Evolutionary conservation across 163 green algal species (phyloP).

Genomic region (Scenedesmus sp.): DNA sequence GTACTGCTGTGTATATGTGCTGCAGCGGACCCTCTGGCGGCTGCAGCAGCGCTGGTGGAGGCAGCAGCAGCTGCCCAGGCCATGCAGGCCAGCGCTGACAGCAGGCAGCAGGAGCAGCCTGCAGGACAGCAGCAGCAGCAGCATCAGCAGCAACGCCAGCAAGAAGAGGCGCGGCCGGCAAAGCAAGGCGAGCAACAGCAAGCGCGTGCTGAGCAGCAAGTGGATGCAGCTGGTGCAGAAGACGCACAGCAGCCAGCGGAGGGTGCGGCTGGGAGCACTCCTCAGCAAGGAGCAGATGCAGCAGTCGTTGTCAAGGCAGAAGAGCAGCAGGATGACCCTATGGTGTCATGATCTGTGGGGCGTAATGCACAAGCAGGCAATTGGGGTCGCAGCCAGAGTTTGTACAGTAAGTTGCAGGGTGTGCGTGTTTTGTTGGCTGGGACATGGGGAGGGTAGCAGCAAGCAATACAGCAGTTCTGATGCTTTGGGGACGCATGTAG

Average conservation of each 20-base stretch:
- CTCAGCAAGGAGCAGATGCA: neutral
- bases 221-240: neutral
- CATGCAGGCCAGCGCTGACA: neutral
- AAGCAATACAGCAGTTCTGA: too few relatives aligned
- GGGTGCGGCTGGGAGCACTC: neutral
- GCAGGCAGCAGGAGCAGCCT: constrained; percentile 13
- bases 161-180: neutral
- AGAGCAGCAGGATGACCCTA: neutral
- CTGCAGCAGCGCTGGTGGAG: constrained; percentile 29
- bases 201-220: neutral
- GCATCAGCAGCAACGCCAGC: neutral
- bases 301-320: neutral
- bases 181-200: neutral
- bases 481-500: too few relatives aligned
- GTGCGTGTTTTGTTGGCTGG: neutral
- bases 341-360: neutral
- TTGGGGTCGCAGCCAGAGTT: neutral
- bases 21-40: constrained; percentile 20
- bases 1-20: neutral
- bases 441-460: too few relatives aligned
- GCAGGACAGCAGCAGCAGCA: neutral
- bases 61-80: constrained; percentile 35
- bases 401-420: neutral
- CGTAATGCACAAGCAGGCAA: neutral
- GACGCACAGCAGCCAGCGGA: neutral